These are phyloP conservation scores for Leptographium galeiforme DNA, from an alignment of 2,329 filamentous ascomycete species.

Conservation along the genomic window DNA sequence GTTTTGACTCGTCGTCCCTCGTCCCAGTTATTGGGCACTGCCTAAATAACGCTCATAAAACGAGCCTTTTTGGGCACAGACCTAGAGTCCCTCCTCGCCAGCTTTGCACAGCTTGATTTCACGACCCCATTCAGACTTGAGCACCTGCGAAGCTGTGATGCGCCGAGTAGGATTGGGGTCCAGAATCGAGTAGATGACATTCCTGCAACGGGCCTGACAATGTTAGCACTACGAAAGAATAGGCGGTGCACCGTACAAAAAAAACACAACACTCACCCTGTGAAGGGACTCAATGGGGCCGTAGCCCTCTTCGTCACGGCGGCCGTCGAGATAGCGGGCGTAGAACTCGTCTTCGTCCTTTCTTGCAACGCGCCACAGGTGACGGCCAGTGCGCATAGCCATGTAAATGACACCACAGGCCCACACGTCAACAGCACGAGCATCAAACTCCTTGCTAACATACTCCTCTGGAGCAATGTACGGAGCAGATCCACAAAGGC, in stretches of 20 bases:
- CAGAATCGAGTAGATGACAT: slow-evolving; percentile 96
- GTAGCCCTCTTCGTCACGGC: slow-evolving; percentile 90
- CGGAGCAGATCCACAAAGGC: slow-evolving; percentile 87
- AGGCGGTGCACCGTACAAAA: background rate
- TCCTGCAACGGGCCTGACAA: slow-evolving; percentile 81
- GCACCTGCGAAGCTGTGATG: slow-evolving; percentile 88
- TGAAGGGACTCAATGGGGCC: slow-evolving; percentile 91
- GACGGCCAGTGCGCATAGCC: slow-evolving; percentile 94
- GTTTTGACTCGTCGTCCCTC: background rate
- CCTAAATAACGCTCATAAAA: background rate
- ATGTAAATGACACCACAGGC: slow-evolving; percentile 98
- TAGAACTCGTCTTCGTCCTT: slow-evolving; percentile 98
- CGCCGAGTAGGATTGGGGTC: slow-evolving; percentile 87
- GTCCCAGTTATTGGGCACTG: background rate
- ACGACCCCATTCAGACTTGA: slow-evolving; percentile 97
- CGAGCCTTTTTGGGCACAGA: background rate
- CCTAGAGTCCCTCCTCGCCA: slow-evolving; percentile 71
- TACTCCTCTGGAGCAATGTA: slow-evolving; percentile 98
- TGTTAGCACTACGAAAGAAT: slow-evolving; percentile 7
- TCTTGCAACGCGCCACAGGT: slow-evolving; percentile 93
- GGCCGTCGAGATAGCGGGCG: slow-evolving; percentile 80
- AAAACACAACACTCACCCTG: slow-evolving; percentile 50
- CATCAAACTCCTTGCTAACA: slow-evolving; percentile 87
- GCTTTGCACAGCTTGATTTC: slow-evolving; percentile 96
- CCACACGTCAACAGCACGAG: slow-evolving; percentile 95